phyloP scores from a whole-genome alignment of 2,329 filamentous ascomycete genomes.

The Orbilia blumenaviensis region DNA sequence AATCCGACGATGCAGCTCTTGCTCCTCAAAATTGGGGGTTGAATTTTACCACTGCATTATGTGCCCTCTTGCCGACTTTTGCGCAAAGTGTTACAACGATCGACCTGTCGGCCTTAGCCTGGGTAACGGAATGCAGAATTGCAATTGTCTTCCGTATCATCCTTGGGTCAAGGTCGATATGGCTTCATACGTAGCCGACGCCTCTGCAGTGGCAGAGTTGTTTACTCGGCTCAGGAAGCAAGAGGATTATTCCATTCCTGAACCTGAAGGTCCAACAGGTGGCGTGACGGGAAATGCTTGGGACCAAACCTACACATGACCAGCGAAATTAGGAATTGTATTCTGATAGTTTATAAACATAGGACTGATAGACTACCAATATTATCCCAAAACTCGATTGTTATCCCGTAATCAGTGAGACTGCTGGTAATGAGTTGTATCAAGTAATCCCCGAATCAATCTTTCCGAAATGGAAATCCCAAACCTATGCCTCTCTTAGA shows the following conservation, averaged over 20 bases:
- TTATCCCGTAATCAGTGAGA: too few species aligned
- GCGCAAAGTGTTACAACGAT: neutral
- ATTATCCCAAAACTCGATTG: too few species aligned
- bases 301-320: too few species aligned
- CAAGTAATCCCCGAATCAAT: too few species aligned
- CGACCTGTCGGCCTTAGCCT: neutral
- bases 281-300: too few species aligned
- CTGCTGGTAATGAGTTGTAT: too few species aligned
- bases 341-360: too few species aligned
- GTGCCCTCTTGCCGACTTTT: slow-evolving; percentile 4
- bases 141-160: neutral
- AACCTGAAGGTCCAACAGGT: neutral
- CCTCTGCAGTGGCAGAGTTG: neutral
- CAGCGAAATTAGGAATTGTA: too few species aligned
- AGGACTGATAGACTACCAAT: too few species aligned
- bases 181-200: neutral
- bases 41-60: slow-evolving; percentile 2
- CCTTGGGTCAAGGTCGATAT: neutral
- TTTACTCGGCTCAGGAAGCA: neutral
- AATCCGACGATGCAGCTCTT: neutral
- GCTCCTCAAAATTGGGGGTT: neutral
- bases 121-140: neutral
- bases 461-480: too few species aligned
- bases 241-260: neutral
- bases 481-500: too few species aligned